Conservation (phyloP, 495 filamentous ascomycete genomes). For the Friedmanniomyces simplex region DNA sequence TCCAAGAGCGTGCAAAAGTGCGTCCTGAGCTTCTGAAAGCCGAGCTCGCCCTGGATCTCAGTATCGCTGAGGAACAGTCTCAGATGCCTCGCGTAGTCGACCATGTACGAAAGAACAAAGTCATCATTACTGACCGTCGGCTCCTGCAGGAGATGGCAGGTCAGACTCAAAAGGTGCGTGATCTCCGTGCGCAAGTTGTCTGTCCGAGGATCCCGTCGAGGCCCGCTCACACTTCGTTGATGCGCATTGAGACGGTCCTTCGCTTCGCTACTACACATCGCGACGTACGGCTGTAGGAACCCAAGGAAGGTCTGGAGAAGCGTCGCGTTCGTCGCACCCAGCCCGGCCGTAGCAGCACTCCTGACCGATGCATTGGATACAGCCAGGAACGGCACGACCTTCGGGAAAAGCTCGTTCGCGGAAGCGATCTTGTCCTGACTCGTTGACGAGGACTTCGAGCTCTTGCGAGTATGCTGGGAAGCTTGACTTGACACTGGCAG, state of each 20-base stretch:
- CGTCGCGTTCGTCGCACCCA: constrained; percentile 90
- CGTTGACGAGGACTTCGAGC: constrained; percentile 58
- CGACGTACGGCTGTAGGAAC: constrained; percentile 74
- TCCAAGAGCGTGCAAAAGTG: constrained; percentile 93
- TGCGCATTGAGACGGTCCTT: constrained; percentile 67
- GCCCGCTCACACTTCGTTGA: constrained; percentile 65
- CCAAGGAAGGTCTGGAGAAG: constrained; percentile 91
- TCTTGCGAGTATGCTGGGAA: constrained; percentile 73
- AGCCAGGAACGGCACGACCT: constrained; percentile 76
- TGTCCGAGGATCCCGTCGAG: constrained; percentile 63
- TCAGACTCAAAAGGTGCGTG: constrained; percentile 88
- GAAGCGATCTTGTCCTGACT: constrained; percentile 76
- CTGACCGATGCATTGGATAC: constrained; percentile 65
- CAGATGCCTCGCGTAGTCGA: constrained; percentile 81
- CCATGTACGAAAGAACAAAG: constrained; percentile 83
- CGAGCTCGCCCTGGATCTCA: constrained; percentile 92
- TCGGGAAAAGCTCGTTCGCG: constrained; percentile 77
- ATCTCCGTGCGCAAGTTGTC: constrained; percentile 87
- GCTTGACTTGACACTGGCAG: constrained; percentile 49
- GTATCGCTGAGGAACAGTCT: constrained; percentile 88
- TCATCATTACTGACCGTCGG: constrained; percentile 76
- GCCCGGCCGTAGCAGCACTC: constrained; percentile 80
- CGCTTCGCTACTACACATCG: constrained; percentile 75
- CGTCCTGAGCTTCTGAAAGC: constrained; percentile 80
- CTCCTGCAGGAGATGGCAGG: constrained; percentile 77